Evolutionary conservation across 2,329 filamentous ascomycete species (phyloP), one percentile per base, ranked within the genome.

Genomic region (Tympanopsis confertula): DNA sequence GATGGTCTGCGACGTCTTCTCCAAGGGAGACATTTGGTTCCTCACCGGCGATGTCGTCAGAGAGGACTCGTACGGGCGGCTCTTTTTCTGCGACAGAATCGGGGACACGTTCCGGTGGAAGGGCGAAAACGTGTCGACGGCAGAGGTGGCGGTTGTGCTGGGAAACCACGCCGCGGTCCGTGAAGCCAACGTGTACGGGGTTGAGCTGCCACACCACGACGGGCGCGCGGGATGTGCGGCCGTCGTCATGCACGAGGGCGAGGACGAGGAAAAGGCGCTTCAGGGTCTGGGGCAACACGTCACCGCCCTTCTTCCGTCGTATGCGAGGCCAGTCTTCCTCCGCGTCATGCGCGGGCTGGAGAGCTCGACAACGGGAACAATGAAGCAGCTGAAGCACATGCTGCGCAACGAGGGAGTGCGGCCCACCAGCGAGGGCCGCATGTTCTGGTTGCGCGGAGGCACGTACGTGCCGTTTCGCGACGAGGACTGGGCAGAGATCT

Each of bases 121-220:
- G 62, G 79, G 78, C 37, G 83, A 89, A 57, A 89, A 89, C 48
- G 82, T 89, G 1, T 86, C 30, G 3, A 88, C 84, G 0, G 77
- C 72, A 36, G 86, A 94, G 56, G 87, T 94, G 14, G 73, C 80
- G n/a, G 74, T 87, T 51, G 74, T 75, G 0, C 58, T 94, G 0
- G 80, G 83, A 13, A 59, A 65, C 1, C 81, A 87, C 51, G 64
- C 77, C 0, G 63, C 65, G 1, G 67, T 94, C 13, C 63, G 70
- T 20, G 86, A 94, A 60, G 82, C 84, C 20, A 93, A 93, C 48
- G 86, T 94, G 19, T 94, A 93, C 50, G 86, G 86, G 26, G 83
- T 94, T 2, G 57, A 75, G 30, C 59, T 94, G 5, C 86, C 86
- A 0, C 69, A 83, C 45, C 85, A 93, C 51, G 86, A 94, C 50